Evolutionary conservation across 768 basidiomycete genomes (phyloP).

Genomic region (Punctularia strigosozonata): DNA sequence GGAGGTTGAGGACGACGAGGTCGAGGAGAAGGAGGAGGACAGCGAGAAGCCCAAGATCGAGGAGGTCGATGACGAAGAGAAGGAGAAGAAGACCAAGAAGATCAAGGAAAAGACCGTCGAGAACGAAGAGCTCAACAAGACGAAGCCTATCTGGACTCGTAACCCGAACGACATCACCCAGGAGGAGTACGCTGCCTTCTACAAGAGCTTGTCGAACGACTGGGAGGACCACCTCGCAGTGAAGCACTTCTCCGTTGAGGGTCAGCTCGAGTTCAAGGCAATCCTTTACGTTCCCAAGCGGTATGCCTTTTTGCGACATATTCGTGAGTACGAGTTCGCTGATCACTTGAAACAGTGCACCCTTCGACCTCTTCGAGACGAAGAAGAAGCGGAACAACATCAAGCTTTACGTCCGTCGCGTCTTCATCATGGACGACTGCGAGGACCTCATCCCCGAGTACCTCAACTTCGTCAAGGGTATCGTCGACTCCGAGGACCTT

Average conservation of each 20-base stretch:
- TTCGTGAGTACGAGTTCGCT: no score
- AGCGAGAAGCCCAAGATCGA: conserved; percentile 71
- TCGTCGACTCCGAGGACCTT: conserved; percentile 99
- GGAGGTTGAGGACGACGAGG: conserved; percentile 86
- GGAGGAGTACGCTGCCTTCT: conserved; percentile 94
- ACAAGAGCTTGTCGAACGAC: conserved; percentile 99
- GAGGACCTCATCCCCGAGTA: conserved; percentile 99
- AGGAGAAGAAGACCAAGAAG: conserved; percentile 91
- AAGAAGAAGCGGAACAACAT: conserved; percentile 99
- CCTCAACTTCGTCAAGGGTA: conserved; percentile 99
- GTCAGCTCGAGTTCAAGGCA: conserved; percentile 99
- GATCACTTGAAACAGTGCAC: conserved; percentile 45
- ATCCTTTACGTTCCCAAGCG: conserved; percentile 96
- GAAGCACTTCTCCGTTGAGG: conserved; percentile 99
- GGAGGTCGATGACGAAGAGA: conserved; percentile 78
- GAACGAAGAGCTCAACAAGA: conserved; percentile 99
- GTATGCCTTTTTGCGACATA: conserved; percentile 27
- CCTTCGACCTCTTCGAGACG: conserved; percentile 98
- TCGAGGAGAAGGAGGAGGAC: conserved; percentile 59
- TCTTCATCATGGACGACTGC: conserved; percentile 98
- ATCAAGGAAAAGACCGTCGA: conserved; percentile 79
- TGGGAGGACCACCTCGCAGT: conserved; percentile 99
- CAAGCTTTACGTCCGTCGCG: conserved; percentile 99
- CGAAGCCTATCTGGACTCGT: conserved; percentile 99
- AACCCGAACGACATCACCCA: conserved; percentile 88